phyloP scores from a whole-genome alignment of 2,329 filamentous ascomycete genomes.

The Aspergillus sp. region DNA sequence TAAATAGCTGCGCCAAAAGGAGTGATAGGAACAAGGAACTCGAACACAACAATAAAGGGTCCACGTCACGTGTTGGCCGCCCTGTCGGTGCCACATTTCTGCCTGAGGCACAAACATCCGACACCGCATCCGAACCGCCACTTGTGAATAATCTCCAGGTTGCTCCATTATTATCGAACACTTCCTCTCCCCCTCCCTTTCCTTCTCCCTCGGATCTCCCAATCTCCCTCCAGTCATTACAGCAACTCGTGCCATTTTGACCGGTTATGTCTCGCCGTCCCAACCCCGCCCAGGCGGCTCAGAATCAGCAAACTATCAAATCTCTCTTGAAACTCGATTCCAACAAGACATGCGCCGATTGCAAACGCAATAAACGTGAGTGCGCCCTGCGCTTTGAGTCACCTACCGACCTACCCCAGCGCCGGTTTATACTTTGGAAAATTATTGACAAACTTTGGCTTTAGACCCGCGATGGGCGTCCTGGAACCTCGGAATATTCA shows the following conservation, averaged over 20 bases:
- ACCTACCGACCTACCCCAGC: background rate
- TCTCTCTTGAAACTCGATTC: conserved; percentile 88
- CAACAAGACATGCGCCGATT: conserved; percentile 97
- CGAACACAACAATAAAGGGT: conserved; percentile 13
- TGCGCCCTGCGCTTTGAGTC: conserved; percentile 16
- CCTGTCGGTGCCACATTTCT: conserved; percentile 18
- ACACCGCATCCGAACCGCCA: conserved; percentile 28
- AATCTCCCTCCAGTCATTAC: conserved; percentile 8
- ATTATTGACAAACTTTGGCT: conserved; percentile 17
- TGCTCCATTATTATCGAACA: conserved; percentile 13
- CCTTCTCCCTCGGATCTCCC: background rate
- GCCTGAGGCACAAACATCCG: conserved; percentile 24
- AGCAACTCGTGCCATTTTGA: conserved; percentile 9
- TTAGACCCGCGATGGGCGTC: conserved; percentile 96
- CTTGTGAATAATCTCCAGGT: conserved; percentile 23
- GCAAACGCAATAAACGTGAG: conserved; percentile 97
- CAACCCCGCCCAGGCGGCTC: conserved; percentile 81
- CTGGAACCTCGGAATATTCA: conserved; percentile 96
- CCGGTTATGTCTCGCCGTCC: conserved; percentile 49
- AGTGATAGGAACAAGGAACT: background rate
- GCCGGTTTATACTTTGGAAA: background rate
- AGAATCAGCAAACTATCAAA: conserved; percentile 93
- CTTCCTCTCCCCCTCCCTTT: conserved; percentile 6
- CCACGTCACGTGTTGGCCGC: conserved; percentile 20
- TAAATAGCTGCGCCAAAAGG: too few species aligned